phyloP scores from a whole-genome alignment of 2,329 filamentous ascomycete species.

The Sporothrix inflata region DNA sequence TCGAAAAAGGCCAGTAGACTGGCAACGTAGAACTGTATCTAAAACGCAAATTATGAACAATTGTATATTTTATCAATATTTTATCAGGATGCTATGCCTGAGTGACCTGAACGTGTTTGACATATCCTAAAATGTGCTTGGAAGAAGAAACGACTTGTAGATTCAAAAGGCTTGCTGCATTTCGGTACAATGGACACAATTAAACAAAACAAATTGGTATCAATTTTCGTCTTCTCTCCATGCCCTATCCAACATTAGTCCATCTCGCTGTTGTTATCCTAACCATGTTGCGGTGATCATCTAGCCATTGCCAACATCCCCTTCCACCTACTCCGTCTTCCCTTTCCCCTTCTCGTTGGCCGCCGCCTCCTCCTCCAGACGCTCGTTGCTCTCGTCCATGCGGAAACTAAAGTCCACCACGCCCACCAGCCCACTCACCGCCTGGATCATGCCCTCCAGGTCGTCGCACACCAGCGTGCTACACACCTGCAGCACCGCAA shows the following conservation, averaged over 20 bases:
- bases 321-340: slow-evolving; percentile 30
- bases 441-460: slow-evolving; percentile 63
- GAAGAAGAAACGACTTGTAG: no score
- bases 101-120: no score
- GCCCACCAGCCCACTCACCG: slow-evolving; percentile 69
- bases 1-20: neutral
- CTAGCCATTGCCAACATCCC: neutral
- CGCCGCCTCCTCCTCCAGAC: neutral
- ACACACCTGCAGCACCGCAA: slow-evolving; percentile 74
- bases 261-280: neutral
- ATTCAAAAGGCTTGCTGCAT: no score
- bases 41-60: neutral
- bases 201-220: neutral
- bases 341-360: slow-evolving; percentile 33
- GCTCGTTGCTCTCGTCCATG: slow-evolving; percentile 42
- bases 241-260: no score
- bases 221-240: neutral
- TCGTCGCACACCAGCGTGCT: slow-evolving; percentile 71
- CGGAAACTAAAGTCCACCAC: slow-evolving; percentile 75
- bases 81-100: no score
- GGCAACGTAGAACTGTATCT: neutral
- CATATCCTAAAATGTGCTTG: no score
- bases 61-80: neutral
- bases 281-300: no score
- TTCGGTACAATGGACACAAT: no score